Evolutionary conservation across 2,329 filamentous ascomycete genomes (phyloP).

Genomic region (Bipolaris cookei): DNA sequence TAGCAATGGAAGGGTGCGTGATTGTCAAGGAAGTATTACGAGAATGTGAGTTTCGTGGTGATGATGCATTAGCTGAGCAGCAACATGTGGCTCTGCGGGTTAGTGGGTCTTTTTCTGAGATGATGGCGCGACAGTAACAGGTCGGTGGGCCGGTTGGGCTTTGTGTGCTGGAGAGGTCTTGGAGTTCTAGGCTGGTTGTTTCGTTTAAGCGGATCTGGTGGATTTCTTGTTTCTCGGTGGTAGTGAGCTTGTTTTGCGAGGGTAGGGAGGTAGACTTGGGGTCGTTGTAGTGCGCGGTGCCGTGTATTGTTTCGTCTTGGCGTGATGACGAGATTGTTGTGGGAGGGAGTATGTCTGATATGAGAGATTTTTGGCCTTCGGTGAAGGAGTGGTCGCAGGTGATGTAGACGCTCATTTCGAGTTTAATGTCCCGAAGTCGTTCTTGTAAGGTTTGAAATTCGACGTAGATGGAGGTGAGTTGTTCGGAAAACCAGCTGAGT

Average conservation of each 20-base stretch:
- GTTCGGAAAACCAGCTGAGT: constrained; percentile 59
- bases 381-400: constrained; percentile 60
- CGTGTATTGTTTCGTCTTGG: constrained; percentile 16
- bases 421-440: constrained; percentile 48
- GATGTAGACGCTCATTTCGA: constrained; percentile 62
- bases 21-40: constrained; percentile 21
- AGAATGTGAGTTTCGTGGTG: not conserved
- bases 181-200: constrained; percentile 13
- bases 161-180: constrained; percentile 37
- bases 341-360: constrained; percentile 23
- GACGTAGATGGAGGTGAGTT: constrained; percentile 55
- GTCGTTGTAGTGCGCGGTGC: constrained; percentile 28
- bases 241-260: constrained; percentile 21
- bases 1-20: constrained; percentile 42
- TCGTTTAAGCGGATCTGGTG: constrained; percentile 25
- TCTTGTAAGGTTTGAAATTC: constrained; percentile 53
- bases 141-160: constrained; percentile 14
- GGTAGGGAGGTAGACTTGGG: not conserved
- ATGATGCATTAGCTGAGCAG: constrained; percentile 13
- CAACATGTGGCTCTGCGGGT: constrained; percentile 32
- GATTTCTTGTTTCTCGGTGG: constrained; percentile 21
- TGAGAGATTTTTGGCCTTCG: constrained; percentile 47
- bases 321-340: constrained; percentile 13
- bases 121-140: constrained; percentile 59
- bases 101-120: constrained; percentile 48